These are phyloP conservation scores for Paraconiothyrium sp. DNA, from an alignment of 2,329 filamentous ascomycete genomes.

Conservation along the genomic window DNA sequence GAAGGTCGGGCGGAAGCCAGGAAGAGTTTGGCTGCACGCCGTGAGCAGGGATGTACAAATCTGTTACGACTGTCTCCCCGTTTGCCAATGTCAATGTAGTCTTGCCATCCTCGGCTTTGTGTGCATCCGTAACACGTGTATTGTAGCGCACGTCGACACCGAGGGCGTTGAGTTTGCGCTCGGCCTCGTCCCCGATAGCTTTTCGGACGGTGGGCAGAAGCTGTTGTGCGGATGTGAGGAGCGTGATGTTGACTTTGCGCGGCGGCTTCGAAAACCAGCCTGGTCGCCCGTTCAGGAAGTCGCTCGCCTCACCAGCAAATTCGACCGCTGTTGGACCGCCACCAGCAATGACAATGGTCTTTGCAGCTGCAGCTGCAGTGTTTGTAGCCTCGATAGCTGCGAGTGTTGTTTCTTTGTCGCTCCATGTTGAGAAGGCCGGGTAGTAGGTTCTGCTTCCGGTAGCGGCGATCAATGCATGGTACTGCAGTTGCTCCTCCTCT, in stretches of 20 bases:
- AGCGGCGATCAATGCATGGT: constrained; percentile 66
- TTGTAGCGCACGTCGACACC: constrained; percentile 58
- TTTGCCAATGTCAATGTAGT: constrained; percentile 52
- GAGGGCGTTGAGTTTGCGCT: constrained; percentile 56
- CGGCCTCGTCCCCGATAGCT: constrained; percentile 54
- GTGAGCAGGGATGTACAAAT: constrained; percentile 63
- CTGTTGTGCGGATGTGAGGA: constrained; percentile 54
- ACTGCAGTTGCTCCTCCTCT: constrained; percentile 51
- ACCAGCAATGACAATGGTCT: constrained; percentile 58
- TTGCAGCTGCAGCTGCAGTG: constrained; percentile 47
- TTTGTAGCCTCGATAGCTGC: constrained; percentile 49
- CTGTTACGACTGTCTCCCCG: constrained; percentile 58
- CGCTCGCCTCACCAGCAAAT: constrained; percentile 60
- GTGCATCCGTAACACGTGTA: constrained; percentile 41
- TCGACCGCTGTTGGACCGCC: constrained; percentile 62
- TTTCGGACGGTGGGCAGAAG: constrained; percentile 55
- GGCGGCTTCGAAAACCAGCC: constrained; percentile 46
- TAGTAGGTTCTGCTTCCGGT: constrained; percentile 61
- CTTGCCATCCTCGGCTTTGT: constrained; percentile 46
- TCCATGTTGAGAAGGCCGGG: constrained; percentile 56
- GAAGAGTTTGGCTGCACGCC: constrained; percentile 63
- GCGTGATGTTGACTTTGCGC: constrained; percentile 54
- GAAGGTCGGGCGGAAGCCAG: constrained; percentile 60
- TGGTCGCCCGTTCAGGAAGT: constrained; percentile 52
- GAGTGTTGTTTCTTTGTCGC: constrained; percentile 32